Evolutionary conservation across 495 filamentous ascomycete genomes (phyloP).

Genomic region (Penicillium roqueforti): DNA sequence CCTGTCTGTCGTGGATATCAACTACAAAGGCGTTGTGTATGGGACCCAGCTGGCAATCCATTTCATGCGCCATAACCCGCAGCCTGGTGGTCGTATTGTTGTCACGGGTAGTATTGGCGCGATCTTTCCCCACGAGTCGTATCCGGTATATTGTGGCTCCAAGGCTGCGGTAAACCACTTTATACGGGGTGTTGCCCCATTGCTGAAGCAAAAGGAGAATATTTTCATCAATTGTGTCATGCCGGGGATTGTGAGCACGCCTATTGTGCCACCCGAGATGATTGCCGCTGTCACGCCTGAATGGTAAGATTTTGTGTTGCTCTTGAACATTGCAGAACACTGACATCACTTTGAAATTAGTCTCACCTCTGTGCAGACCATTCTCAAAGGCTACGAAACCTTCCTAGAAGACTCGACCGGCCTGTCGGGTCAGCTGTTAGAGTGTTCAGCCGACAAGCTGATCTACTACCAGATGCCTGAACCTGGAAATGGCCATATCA

Average conservation of each 20-base stretch:
- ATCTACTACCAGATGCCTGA: conserved; percentile 23
- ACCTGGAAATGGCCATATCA: conserved; percentile 24
- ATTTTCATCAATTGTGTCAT: conserved; percentile 30
- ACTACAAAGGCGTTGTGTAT: conserved; percentile 31
- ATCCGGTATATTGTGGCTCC: conserved; percentile 29
- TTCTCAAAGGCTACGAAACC: conserved; percentile 22
- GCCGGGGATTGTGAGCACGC: conserved; percentile 27
- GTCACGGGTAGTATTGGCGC: conserved; percentile 27
- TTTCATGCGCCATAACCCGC: conserved; percentile 30
- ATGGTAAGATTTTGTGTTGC: conserved; percentile 14
- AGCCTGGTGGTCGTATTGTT: conserved; percentile 25
- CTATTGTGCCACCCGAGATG: conserved; percentile 29
- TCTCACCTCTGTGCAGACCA: conserved; percentile 23
- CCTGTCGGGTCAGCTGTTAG: conserved; percentile 26
- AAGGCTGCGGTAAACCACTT: conserved; percentile 30
- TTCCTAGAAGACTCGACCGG: conserved; percentile 28
- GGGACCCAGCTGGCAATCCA: conserved; percentile 27
- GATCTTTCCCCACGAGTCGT: conserved; percentile 24
- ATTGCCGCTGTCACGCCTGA: conserved; percentile 24
- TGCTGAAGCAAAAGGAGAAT: conserved; percentile 28
- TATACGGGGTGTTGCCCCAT: conserved; percentile 22
- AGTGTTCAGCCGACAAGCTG: conserved; percentile 26
- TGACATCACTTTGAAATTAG: conserved; percentile 8
- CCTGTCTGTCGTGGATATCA: conserved; percentile 22
- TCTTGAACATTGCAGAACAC: background rate